Evolutionary conservation across 2,329 filamentous ascomycete species (phyloP).

Genomic region (Amesomyces nigricolor): DNA sequence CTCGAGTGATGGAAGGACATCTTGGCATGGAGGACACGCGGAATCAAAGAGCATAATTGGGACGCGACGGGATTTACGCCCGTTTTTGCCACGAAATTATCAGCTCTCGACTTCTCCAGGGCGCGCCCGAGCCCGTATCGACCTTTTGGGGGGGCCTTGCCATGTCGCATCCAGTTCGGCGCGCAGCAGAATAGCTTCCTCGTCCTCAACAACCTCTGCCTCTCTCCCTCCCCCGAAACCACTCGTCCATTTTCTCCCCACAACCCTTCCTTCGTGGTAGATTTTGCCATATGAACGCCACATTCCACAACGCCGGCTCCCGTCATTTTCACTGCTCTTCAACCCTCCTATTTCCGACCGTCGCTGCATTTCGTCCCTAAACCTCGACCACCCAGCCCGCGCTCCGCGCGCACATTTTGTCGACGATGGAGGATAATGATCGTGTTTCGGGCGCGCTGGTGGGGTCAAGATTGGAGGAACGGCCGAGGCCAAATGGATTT

Average conservation of each 20-base stretch:
- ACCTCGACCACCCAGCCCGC: not conserved
- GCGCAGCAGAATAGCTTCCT: slow-evolving; percentile 24
- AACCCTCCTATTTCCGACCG: not conserved
- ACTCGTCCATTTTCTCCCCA: not conserved
- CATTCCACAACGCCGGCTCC: not conserved
- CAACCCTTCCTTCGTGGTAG: not conserved
- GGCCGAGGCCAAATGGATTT: slow-evolving; percentile 32
- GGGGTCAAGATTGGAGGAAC: slow-evolving; percentile 40
- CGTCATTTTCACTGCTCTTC: slow-evolving; percentile 4
- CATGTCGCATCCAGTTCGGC: slow-evolving; percentile 17
- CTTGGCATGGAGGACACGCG: slow-evolving; percentile 9
- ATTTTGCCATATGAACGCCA: slow-evolving; percentile 15
- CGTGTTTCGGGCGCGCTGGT: slow-evolving; percentile 23
- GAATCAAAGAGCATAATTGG: slow-evolving; percentile 1
- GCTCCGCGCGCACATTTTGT: slow-evolving; percentile 15
- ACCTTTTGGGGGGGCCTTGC: slow-evolving; percentile 10
- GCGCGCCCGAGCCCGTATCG: slow-evolving; percentile 11
- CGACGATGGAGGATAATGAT: slow-evolving; percentile 28
- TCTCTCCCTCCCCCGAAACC: not conserved
- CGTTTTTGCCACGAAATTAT: not conserved
- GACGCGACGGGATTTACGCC: not conserved
- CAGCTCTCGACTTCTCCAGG: not conserved
- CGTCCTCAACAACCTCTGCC: not conserved
- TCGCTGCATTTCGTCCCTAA: not conserved
- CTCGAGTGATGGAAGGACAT: not conserved